These are phyloP conservation scores for Keithomyces neogunnii DNA, from an alignment of 2,329 filamentous ascomycete genomes.

Conservation along the genomic window DNA sequence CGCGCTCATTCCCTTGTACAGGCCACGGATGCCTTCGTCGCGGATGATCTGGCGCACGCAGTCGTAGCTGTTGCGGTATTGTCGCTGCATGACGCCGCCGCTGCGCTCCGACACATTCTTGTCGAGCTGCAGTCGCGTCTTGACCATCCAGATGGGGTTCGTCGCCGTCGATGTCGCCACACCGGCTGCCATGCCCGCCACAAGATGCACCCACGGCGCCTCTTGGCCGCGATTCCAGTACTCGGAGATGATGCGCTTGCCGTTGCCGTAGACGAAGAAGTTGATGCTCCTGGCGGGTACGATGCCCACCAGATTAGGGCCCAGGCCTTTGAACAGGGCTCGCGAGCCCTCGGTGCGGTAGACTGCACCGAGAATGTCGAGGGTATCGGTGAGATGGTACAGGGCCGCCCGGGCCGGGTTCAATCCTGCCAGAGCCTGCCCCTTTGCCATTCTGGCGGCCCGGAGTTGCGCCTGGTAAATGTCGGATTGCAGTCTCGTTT, in stretches of 20 bases:
- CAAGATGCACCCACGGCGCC: slow-evolving; percentile 67
- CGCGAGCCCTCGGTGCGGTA: slow-evolving; percentile 75
- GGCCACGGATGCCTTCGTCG: slow-evolving; percentile 69
- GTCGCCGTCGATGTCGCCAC: slow-evolving; percentile 84
- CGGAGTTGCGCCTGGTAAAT: slow-evolving; percentile 83
- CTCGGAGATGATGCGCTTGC: slow-evolving; percentile 72
- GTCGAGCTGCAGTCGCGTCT: slow-evolving; percentile 87
- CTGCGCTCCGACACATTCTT: slow-evolving; percentile 64
- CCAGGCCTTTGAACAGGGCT: slow-evolving; percentile 87
- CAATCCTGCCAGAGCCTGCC: slow-evolving; percentile 39
- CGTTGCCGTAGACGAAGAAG: slow-evolving; percentile 89
- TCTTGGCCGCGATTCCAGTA: slow-evolving; percentile 64
- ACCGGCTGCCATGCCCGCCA: slow-evolving; percentile 68
- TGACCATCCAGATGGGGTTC: slow-evolving; percentile 95
- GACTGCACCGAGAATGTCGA: slow-evolving; percentile 76
- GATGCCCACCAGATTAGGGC: slow-evolving; percentile 82
- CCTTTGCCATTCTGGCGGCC: slow-evolving; percentile 53
- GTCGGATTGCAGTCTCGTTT: slow-evolving; percentile 87
- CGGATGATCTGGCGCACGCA: slow-evolving; percentile 76
- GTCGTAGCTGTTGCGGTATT: slow-evolving; percentile 82
- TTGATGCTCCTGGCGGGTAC: slow-evolving; percentile 87
- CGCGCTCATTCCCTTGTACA: slow-evolving; percentile 87
- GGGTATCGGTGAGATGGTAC: slow-evolving; percentile 75
- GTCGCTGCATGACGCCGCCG: slow-evolving; percentile 46
- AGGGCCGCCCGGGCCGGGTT: slow-evolving; percentile 57